Conservation (phyloP, 805 yeast genomes). For the Candida namnaoensis region DNA sequence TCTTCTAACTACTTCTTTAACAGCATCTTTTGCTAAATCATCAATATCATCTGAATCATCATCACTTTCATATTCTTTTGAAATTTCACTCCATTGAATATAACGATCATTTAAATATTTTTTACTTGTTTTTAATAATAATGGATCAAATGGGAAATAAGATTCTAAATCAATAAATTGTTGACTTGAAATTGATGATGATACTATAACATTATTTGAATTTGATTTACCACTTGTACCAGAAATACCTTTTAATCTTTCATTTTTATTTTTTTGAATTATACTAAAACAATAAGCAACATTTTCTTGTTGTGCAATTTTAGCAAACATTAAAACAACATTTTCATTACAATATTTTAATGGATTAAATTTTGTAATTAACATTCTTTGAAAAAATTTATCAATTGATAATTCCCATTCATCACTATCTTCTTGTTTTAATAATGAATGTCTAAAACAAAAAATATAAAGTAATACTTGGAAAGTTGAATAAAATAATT, state of each 20-base stretch:
- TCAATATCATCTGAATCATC: conserved; percentile 32
- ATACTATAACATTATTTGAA: conserved; percentile 9
- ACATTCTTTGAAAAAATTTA: conserved; percentile 77
- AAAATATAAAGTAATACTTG: conserved; percentile 88
- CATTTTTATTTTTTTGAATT: conserved; percentile 75
- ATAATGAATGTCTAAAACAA: conserved; percentile 70
- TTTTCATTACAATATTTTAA: conserved; percentile 89
- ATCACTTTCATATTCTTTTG: conserved; percentile 43
- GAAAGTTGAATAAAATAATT: conserved; percentile 81
- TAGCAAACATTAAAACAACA: conserved; percentile 89
- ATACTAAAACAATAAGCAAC: conserved; percentile 91
- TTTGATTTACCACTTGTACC: conserved; percentile 19
- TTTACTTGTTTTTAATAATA: conserved; percentile 59
- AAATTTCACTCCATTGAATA: conserved; percentile 80
- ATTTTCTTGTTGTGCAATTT: conserved; percentile 81
- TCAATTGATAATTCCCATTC: conserved; percentile 79
- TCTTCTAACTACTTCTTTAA: conserved; percentile 7
- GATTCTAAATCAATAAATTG: conserved; percentile 86
- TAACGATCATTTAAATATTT: conserved; percentile 44
- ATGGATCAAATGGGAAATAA: conserved; percentile 95
- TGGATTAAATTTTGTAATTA: conserved; percentile 87
- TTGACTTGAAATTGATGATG: conserved; percentile 52
- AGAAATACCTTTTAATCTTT: conserved; percentile 31
- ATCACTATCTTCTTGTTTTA: conserved; percentile 29
- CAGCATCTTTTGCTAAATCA: conserved; percentile 19